Conservation (phyloP, 345 rosid species). For the Pugionium dolabratum region DNA sequence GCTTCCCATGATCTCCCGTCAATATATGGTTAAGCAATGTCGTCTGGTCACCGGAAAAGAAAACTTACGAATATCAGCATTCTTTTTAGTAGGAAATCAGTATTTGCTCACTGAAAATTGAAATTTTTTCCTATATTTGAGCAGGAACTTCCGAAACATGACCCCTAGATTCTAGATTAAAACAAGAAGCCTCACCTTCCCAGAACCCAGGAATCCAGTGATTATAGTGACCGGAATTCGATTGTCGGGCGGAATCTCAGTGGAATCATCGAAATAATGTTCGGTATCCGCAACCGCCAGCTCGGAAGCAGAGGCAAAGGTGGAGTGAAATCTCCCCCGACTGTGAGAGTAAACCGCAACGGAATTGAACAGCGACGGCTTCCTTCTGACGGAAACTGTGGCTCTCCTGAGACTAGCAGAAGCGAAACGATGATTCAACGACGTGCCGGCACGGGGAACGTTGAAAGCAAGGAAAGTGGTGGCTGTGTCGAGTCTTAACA, state of each 20-base stretch:
- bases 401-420: constrained; percentile 37
- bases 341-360: constrained; percentile 21
- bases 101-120: background rate
- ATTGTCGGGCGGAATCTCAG: constrained; percentile 65
- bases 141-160: background rate
- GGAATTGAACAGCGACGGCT: constrained; percentile 34
- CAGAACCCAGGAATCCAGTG: constrained; percentile 92
- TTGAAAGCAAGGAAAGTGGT: constrained; percentile 50
- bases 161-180: background rate
- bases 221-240: constrained; percentile 92
- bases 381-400: constrained; percentile 39
- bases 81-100: background rate
- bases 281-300: constrained; percentile 53
- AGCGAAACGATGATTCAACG: constrained; percentile 40
- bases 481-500: constrained; percentile 51
- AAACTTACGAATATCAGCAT: background rate
- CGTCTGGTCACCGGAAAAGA: constrained; percentile 49
- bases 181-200: constrained; percentile 57
- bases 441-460: constrained; percentile 33
- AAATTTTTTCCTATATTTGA: background rate
- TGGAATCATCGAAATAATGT: constrained; percentile 50
- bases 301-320: constrained; percentile 45
- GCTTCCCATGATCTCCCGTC: constrained; percentile 92
- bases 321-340: constrained; percentile 51
- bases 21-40: constrained; percentile 87